Base-by-base conservation (phyloP, 257 asterid genomes). In the Ajuga chamaepitys region DNA sequence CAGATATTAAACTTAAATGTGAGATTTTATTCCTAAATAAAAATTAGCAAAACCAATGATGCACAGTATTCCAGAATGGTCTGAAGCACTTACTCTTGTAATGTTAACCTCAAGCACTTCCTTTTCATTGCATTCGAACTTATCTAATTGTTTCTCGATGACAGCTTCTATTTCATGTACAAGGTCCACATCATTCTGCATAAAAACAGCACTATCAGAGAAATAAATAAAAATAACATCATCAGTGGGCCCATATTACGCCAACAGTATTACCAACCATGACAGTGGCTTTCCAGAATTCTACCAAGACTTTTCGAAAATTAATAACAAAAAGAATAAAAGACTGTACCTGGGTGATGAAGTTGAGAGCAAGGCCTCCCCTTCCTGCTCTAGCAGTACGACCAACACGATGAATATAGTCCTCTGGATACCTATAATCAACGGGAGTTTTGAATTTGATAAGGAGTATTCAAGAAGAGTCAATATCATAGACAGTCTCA, bases 361-460 rank as follows among this genome's bases (percentile, higher is more conserved):
- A 83, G 80, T 95, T 90, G 62, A 88, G 64, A 70, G 99, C 96
- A 67, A 88, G 85, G 38, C 96, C 99, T 20, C 93, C 97, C 75
- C 97, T 84, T 72, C 99, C 99, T 20, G 97, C 99, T 77, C 99
- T 94, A 24, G 99, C 99, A 61, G 99, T 94, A 74, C 99, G 97
- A 22, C 99, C 99, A 71, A 94, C 97, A 53, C 99, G 95, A 71
- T 94, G 99, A 77, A 90, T 84, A 68, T 94, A 94, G 74, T 94
- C 99, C 74, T 88, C 86, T 2, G 97, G 84, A 73, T 54, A 78
- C 77, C 99, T 94, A 71, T 9, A 71, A 26, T 3, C 24, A 20
- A 34, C 14, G 44, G 20, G 45, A 53, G 25, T 13, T 42, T 21
- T 37, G 11, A 42, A 50, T 40, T 9, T 55, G 22, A 28, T 47